These are phyloP conservation scores for Calonectria crousiana DNA, from an alignment of 2,329 filamentous ascomycete species.

Conservation along the genomic window DNA sequence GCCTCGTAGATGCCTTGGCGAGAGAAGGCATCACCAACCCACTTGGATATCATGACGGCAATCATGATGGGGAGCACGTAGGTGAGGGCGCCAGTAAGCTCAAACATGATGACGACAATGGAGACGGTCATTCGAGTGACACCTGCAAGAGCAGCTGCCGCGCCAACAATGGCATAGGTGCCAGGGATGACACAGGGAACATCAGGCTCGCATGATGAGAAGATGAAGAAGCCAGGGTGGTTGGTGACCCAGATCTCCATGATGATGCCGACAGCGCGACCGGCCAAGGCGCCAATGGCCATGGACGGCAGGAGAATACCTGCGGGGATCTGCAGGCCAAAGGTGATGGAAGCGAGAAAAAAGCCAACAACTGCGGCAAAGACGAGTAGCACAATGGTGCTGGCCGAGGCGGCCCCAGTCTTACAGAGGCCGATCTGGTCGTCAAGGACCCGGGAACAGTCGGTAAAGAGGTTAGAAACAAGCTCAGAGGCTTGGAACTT, in stretches of 20 bases:
- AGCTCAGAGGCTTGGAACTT: constrained; percentile 91
- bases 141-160: constrained; percentile 92
- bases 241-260: constrained; percentile 89
- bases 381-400: constrained; percentile 85
- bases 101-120: constrained; percentile 99
- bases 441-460: constrained; percentile 85
- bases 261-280: constrained; percentile 88
- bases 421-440: constrained; percentile 94
- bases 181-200: constrained; percentile 91
- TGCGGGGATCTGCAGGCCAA: constrained; percentile 93
- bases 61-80: constrained; percentile 99
- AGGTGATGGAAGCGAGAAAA: constrained; percentile 87
- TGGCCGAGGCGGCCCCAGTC: constrained; percentile 83
- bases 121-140: constrained; percentile 97
- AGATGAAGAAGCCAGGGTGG: constrained; percentile 82
- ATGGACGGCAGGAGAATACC: constrained; percentile 97
- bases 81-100: constrained; percentile 93
- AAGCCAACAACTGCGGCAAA: constrained; percentile 88
- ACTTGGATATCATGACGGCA: constrained; percentile 97
- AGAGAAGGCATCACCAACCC: constrained; percentile 96
- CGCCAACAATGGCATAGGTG: constrained; percentile 96
- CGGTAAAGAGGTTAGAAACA: constrained; percentile 90
- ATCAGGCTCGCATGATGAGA: constrained; percentile 86
- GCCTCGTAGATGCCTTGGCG: constrained; percentile 95
- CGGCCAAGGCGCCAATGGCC: constrained; percentile 92